Conservation (phyloP, 495 filamentous ascomycete species). For the Jackrogersella minutella region DNA sequence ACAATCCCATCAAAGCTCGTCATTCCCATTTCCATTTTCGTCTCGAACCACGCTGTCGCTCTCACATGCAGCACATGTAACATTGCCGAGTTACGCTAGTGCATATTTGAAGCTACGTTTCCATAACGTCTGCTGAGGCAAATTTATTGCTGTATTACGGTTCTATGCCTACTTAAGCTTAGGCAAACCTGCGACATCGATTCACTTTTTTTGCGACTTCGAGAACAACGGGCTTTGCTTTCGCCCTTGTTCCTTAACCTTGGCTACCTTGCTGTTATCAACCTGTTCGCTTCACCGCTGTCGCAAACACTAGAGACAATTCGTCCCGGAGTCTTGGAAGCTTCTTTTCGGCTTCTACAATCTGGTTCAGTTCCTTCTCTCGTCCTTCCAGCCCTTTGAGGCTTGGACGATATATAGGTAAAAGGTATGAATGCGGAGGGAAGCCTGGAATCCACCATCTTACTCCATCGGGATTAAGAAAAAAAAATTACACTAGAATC, state of each 20-base stretch:
- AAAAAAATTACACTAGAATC: not conserved
- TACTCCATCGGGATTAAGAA: constrained; percentile 33
- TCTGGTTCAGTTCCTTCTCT: constrained; percentile 40
- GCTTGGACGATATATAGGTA: constrained; percentile 41
- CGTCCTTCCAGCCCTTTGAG: constrained; percentile 28
- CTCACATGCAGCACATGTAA: constrained; percentile 6
- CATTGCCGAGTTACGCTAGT: constrained; percentile 1
- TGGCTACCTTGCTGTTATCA: constrained; percentile 27
- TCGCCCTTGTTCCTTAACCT: constrained; percentile 35
- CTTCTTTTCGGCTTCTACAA: constrained; percentile 44
- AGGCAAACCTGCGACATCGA: constrained; percentile 40
- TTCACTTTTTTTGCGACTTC: constrained; percentile 42
- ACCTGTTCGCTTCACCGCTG: constrained; percentile 20
- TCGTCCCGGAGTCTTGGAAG: constrained; percentile 36
- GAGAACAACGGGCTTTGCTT: constrained; percentile 45
- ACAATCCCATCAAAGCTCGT: constrained; percentile 31
- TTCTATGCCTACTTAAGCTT: not conserved
- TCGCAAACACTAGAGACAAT: constrained; percentile 42
- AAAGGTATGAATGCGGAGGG: constrained; percentile 38
- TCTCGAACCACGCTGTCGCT: constrained; percentile 19
- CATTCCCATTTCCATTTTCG: constrained; percentile 16
- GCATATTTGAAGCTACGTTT: not conserved
- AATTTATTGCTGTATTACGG: constrained; percentile 10
- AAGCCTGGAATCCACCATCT: constrained; percentile 43
- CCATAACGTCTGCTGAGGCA: not conserved